A percentile compares a stretch with the other conserved stretches of the same genome.
Evolutionary conservation across 2,329 filamentous ascomycete species (phyloP).

Genomic region (Colletotrichum acutatum): DNA sequence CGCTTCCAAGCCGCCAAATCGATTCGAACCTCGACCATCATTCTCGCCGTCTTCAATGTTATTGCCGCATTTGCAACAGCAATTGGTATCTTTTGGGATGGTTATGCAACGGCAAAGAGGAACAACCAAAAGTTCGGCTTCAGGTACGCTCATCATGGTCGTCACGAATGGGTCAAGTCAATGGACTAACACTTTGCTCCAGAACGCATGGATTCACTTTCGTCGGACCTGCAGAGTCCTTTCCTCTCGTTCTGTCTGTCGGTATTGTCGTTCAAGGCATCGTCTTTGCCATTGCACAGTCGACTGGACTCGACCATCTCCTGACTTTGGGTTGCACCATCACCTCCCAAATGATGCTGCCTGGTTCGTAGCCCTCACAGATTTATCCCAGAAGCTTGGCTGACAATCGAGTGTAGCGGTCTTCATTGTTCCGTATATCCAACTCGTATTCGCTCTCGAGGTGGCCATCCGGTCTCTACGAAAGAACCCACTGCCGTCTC

Average conservation of each 20-base stretch:
- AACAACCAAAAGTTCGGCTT: slow-evolving; percentile 53
- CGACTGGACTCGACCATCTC: slow-evolving; percentile 62
- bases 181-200: background rate
- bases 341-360: slow-evolving; percentile 68
- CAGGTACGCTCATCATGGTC: slow-evolving; percentile 46
- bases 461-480: slow-evolving; percentile 65
- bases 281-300: slow-evolving; percentile 67
- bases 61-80: slow-evolving; percentile 67
- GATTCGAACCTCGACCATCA: slow-evolving; percentile 69
- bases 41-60: slow-evolving; percentile 70
- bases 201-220: slow-evolving; percentile 55
- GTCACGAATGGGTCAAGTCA: background rate
- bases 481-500: slow-evolving; percentile 65
- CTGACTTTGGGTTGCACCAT: slow-evolving; percentile 63
- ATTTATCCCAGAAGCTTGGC: slow-evolving; percentile 24
- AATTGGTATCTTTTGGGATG: slow-evolving; percentile 66
- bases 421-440: slow-evolving; percentile 74
- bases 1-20: slow-evolving; percentile 65
- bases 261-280: slow-evolving; percentile 69
- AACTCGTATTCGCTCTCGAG: slow-evolving; percentile 74
- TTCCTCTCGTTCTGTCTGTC: slow-evolving; percentile 66
- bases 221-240: slow-evolving; percentile 59
- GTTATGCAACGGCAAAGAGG: slow-evolving; percentile 58
- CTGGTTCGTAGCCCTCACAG: slow-evolving; percentile 56
- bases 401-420: slow-evolving; percentile 59